Conservation (phyloP, 2,329 filamentous ascomycete species). For the Leptographium radiaticola region DNA sequence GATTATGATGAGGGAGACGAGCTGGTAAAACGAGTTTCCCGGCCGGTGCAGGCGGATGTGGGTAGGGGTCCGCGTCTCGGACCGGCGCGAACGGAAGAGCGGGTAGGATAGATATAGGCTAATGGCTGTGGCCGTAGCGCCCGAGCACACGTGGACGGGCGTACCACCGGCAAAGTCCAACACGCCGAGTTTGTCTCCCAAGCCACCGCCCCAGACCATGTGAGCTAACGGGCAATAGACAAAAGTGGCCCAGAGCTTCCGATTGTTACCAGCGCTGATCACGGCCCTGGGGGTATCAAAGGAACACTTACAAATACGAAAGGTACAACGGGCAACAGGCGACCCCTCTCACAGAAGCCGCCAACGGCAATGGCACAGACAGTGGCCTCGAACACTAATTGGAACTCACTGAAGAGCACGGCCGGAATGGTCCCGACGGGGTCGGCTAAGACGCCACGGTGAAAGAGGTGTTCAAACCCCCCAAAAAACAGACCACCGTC, state of each 20-base stretch:
- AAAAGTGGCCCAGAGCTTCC: conserved; percentile 62
- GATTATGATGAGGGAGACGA: conserved; percentile 86
- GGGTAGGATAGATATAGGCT: conserved; percentile 68
- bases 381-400: conserved; percentile 18
- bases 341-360: conserved; percentile 5
- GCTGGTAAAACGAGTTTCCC: conserved; percentile 10
- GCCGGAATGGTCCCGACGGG: conserved; percentile 81
- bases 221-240: conserved; percentile 94
- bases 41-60: conserved; percentile 6
- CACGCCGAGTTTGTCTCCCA: conserved; percentile 79
- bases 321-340: conserved; percentile 3
- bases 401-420: conserved; percentile 85
- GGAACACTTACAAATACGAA: conserved; percentile 4
- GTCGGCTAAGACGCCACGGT: conserved; percentile 79
- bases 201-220: conserved; percentile 92
- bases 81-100: conserved; percentile 81
- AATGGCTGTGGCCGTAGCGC: conserved; percentile 86
- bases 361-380: conserved; percentile 7
- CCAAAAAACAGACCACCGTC: conserved; percentile 74
- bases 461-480: conserved; percentile 72
- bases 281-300: neutral
- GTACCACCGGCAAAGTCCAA: conserved; percentile 83
- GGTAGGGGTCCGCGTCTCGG: neutral
- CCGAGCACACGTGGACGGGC: conserved; percentile 90
- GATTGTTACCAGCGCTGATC: neutral